Evolutionary conservation across 805 yeast genomes (phyloP).

Genomic region (Tetrapisispora taiwanensis): DNA sequence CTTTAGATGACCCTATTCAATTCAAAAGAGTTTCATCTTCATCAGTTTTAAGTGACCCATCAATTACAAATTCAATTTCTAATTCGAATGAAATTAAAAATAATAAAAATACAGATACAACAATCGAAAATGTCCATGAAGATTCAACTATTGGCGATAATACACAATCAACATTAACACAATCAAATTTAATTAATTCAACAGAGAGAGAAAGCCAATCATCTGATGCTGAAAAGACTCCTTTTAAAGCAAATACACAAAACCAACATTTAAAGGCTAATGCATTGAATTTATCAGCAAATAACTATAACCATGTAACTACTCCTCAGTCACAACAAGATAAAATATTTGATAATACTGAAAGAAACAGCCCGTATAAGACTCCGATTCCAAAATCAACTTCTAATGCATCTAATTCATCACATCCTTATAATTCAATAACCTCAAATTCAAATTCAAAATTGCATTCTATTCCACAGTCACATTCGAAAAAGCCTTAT

Average conservation of each 20-base stretch:
- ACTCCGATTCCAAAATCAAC: constrained; percentile 2
- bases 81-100: not conserved
- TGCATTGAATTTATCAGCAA: not conserved
- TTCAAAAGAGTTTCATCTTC: constrained; percentile 35
- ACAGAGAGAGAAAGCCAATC: not conserved
- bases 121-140: not conserved
- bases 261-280: not conserved
- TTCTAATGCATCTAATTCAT: not conserved
- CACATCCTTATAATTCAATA: not conserved
- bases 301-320: not conserved
- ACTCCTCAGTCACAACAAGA: not conserved
- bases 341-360: not conserved
- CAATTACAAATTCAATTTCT: constrained; percentile 4
- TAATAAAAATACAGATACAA: not conserved
- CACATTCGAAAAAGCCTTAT: constrained; percentile 5
- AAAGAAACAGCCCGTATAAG: not conserved
- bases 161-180: constrained; percentile 17
- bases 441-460: constrained; percentile 1
- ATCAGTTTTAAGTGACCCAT: constrained; percentile 18
- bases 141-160: constrained; percentile 5
- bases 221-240: not conserved
- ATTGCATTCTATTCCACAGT: constrained; percentile 8
- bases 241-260: not conserved
- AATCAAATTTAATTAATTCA: constrained; percentile 5
- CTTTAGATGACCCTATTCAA: constrained; percentile 33